These are phyloP conservation scores for Ogataea paradorogensis DNA, from an alignment of 805 yeast species.

Conservation along the genomic window DNA sequence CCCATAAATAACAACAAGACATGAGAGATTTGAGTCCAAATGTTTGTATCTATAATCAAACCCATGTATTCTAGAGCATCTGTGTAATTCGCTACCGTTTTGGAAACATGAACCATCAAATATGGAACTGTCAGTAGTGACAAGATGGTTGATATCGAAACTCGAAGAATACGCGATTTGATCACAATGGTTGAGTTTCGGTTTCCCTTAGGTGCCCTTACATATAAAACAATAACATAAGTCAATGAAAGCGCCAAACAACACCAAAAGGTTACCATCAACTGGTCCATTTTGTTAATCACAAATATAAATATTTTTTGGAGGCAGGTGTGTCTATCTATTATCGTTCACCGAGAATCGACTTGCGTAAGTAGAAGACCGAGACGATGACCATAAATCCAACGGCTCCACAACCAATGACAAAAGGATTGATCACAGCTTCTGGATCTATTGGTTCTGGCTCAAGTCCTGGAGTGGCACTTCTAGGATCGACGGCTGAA, in stretches of 20 bases:
- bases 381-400: conserved; percentile 63
- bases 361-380: conserved; percentile 62
- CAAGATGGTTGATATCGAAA: conserved; percentile 32
- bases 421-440: conserved; percentile 45
- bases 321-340: conserved; percentile 10
- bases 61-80: conserved; percentile 19
- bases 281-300: not conserved
- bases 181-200: conserved; percentile 47
- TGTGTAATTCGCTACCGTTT: conserved; percentile 10
- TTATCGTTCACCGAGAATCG: conserved; percentile 21
- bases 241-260: conserved; percentile 39
- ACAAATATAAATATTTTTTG: not conserved
- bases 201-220: conserved; percentile 20
- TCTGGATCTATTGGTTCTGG: conserved; percentile 54
- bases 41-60: conserved; percentile 3
- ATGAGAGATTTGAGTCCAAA: conserved; percentile 19
- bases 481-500: conserved; percentile 76
- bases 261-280: conserved; percentile 20
- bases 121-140: conserved; percentile 34
- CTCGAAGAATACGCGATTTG: conserved; percentile 38
- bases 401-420: conserved; percentile 67
- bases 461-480: conserved; percentile 74
- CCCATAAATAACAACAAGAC: conserved; percentile 34
- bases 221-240: conserved; percentile 45
- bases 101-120: conserved; percentile 22